A percentile compares a stretch with the other conserved stretches of the same genome.
These are phyloP conservation scores for Leccinellum albellum DNA, from an alignment of 768 basidiomycete species.

Conservation along the genomic window DNA sequence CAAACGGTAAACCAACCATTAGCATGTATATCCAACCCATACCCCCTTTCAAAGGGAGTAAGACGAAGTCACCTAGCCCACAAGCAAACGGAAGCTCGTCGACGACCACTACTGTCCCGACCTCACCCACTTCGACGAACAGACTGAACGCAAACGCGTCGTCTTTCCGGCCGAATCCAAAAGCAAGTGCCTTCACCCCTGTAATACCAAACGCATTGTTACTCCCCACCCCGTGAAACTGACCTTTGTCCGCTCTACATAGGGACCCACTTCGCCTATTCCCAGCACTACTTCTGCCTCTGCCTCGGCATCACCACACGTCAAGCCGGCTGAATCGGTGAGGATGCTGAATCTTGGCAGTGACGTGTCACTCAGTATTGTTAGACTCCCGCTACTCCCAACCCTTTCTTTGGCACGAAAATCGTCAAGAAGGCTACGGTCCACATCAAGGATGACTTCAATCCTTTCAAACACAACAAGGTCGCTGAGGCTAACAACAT, in stretches of 20 bases:
- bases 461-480: constrained; percentile 89
- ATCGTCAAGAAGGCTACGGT: constrained; percentile 72
- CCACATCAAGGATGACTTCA: constrained; percentile 95
- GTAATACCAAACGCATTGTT: constrained; percentile 34
- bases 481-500: constrained; percentile 71
- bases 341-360: constrained; percentile 7
- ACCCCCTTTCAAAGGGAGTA: constrained; percentile 81
- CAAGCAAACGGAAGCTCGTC: constrained; percentile 32
- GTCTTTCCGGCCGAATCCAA: constrained; percentile 86
- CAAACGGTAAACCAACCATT: constrained; percentile 46
- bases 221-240: constrained; percentile 9
- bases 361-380: constrained; percentile 8
- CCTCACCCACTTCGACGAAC: constrained; percentile 54
- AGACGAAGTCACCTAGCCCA: constrained; percentile 33
- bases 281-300: constrained; percentile 39
- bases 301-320: constrained; percentile 58
- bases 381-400: constrained; percentile 50
- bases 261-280: constrained; percentile 49
- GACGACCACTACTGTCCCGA: constrained; percentile 35
- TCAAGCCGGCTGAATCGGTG: constrained; percentile 54
- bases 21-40: constrained; percentile 85
- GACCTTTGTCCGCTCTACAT: constrained; percentile 18
- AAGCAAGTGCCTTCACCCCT: constrained; percentile 73
- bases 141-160: constrained; percentile 86
- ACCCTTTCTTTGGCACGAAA: constrained; percentile 89